Evolutionary conservation across 768 basidiomycete genomes (phyloP).

Genomic region (Mycena olivaceomarginata): DNA sequence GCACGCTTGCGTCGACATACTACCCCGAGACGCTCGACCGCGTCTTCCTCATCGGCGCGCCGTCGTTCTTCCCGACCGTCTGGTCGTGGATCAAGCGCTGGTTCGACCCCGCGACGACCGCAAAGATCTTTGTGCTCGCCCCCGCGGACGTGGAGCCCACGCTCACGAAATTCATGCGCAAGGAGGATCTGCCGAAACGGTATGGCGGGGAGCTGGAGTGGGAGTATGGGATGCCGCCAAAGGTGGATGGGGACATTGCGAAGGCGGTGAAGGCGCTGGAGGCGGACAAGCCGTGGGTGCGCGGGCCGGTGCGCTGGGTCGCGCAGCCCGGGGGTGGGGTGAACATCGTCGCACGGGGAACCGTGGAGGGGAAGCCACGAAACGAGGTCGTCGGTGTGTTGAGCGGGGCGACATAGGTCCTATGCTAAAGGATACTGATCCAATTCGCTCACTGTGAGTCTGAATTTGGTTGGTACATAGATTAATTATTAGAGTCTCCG

Average conservation of each 20-base stretch:
- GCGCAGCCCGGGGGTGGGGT: constrained; percentile 11
- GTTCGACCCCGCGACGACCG: constrained; percentile 75
- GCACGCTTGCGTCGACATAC: constrained; percentile 70
- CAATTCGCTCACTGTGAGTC: too few species aligned
- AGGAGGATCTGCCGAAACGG: constrained; percentile 66
- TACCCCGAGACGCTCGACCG: constrained; percentile 74
- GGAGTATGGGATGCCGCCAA: constrained; percentile 70
- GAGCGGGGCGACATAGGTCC: constrained; percentile 9
- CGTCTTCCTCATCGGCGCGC: constrained; percentile 72
- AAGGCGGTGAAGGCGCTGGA: constrained; percentile 56
- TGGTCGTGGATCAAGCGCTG: constrained; percentile 78
- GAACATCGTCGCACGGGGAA: constrained; percentile 39
- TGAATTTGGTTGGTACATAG: too few species aligned
- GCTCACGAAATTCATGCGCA: constrained; percentile 63
- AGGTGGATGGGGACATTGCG: constrained; percentile 62
- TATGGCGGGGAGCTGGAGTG: constrained; percentile 77
- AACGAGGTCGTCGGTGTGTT: constrained; percentile 34
- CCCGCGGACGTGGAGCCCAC: constrained; percentile 59
- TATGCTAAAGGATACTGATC: too few species aligned
- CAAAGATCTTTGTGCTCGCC: constrained; percentile 73
- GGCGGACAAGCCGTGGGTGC: constrained; percentile 55
- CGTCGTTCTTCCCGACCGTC: constrained; percentile 75
- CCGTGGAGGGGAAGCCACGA: constrained; percentile 30
- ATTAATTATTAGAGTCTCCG: too few species aligned
- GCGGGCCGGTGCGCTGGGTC: constrained; percentile 47